Base-by-base conservation (phyloP, 495 filamentous ascomycete species). In the Annulohypoxylon moriforme region DNA sequence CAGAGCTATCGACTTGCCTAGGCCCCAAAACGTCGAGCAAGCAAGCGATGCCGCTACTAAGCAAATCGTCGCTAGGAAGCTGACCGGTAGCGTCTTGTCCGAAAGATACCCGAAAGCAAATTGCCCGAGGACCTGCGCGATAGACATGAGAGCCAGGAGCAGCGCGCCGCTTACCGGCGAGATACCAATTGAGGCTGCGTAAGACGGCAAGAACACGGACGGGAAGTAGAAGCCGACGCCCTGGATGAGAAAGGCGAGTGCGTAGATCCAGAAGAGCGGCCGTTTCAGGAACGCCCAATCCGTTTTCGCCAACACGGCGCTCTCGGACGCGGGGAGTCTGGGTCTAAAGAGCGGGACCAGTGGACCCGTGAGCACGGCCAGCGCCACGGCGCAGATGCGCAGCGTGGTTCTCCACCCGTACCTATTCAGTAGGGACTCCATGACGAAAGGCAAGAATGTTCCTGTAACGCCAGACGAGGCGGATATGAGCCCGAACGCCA, bases 401-500 rank as follows among this genome's bases (percentile, higher is more conserved):
- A 58, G 20, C 2, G 55, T 58, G 5, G 27, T 40, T 14, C 55
- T 22, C 20, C 36, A 58, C 4, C 55, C 55, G 55, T 58, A 58
- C 13, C 27, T 58, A 7, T 58, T 34, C 3, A 58, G 20, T 1
- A 58, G 34, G 6, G n/a, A 36, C 18, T 58, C 55, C 4, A 58
- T 58, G n/a, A 58, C 18, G 55, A 58, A 58, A 1, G 55, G 55
- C 20, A 58, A 3, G 13, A 58, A 58, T 0, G 55, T 11, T 8
- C 55, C 34, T 0, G 55, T 58, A 4, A 58, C 55, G 0, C 55
- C 55, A 1, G 55, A 58, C 31, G 55, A 58, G 9, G 55, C 55
- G 18, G 55, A 58, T 14, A 58, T 58, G 3, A 58, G 55, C 13
- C 55, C 55, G 22, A 58, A 58, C 1, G 55, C 55, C 55, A 58